These are phyloP conservation scores for Cercospora nicotianae DNA, from an alignment of 2,329 filamentous ascomycete species.

Conservation along the genomic window DNA sequence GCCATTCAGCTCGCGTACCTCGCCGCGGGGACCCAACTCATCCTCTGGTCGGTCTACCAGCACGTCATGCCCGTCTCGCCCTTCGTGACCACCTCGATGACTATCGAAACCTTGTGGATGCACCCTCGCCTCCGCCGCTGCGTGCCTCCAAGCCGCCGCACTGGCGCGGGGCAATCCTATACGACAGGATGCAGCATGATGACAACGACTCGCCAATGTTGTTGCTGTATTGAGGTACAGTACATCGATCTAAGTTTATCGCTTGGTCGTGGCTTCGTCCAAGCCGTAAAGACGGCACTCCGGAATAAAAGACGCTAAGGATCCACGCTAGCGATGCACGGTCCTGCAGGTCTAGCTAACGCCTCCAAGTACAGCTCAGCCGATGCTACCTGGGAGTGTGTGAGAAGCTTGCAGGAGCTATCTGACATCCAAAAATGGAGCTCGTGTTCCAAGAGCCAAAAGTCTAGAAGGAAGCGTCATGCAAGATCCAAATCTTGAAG, in stretches of 20 bases:
- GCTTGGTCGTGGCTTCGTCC: constrained; percentile 2
- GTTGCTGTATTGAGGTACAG: not conserved
- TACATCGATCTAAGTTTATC: not conserved
- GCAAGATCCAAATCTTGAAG: not conserved
- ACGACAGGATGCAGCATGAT: constrained; percentile 7
- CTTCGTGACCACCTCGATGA: not conserved
- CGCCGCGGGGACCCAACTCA: not conserved
- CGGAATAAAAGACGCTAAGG: constrained; percentile 4
- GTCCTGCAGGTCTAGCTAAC: constrained; percentile 11
- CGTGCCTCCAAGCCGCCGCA: not conserved
- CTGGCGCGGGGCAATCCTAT: not conserved
- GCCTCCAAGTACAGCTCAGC: constrained; percentile 9
- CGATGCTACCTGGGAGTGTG: constrained; percentile 4
- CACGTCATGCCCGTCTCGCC: constrained; percentile 1
- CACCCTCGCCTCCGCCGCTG: constrained; percentile 5
- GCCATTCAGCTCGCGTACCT: not conserved
- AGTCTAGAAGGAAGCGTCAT: not conserved
- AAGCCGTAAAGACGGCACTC: not conserved
- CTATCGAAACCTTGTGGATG: constrained; percentile 12
- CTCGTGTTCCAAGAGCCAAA: constrained; percentile 1
- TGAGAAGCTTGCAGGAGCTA: not conserved
- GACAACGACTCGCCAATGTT: constrained; percentile 1
- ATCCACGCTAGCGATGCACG: constrained; percentile 10
- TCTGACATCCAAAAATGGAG: constrained; percentile 12
- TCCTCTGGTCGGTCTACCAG: not conserved